These are phyloP conservation scores for Tetragonia tetragonoides DNA, from an alignment of 148 eudicot species.

Conservation along the genomic window DNA sequence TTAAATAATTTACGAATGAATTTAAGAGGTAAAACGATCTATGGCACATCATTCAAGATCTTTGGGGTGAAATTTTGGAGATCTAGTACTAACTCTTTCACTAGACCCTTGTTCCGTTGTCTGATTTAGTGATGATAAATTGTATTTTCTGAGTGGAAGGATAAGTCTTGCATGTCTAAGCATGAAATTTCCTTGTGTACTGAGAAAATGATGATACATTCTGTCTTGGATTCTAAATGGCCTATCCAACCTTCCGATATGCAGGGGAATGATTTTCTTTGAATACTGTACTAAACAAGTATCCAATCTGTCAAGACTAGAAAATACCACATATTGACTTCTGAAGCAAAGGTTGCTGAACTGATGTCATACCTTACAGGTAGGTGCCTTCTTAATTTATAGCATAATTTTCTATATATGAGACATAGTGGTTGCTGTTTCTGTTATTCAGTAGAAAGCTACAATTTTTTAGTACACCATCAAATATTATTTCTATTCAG, in stretches of 20 bases:
- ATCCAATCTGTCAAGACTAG: background rate
- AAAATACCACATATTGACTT: slow-evolving; percentile 2
- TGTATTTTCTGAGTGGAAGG: background rate
- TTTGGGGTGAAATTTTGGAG: background rate
- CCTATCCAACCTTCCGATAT: background rate
- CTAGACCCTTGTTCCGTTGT: background rate
- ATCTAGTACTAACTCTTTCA: too few relatives aligned
- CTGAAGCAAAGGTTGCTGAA: background rate
- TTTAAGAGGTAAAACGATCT: background rate
- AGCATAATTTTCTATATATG: background rate
- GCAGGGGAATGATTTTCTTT: background rate
- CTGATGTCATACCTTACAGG: background rate
- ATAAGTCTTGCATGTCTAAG: background rate
- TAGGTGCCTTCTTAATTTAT: background rate
- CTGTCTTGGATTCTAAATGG: background rate
- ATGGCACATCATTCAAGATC: background rate
- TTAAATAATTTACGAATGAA: too few relatives aligned
- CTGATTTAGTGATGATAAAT: too few relatives aligned
- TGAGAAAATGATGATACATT: background rate
- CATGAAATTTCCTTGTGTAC: background rate
- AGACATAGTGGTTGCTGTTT: too few relatives aligned
- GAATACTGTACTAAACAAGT: background rate
- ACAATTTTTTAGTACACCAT: slow-evolving; percentile 24
- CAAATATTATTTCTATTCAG: slow-evolving; percentile 35
- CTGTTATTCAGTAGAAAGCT: too few relatives aligned